Evolutionary conservation across 2,329 filamentous ascomycete species (phyloP).

Genomic region (Aspergillus caelatus): DNA sequence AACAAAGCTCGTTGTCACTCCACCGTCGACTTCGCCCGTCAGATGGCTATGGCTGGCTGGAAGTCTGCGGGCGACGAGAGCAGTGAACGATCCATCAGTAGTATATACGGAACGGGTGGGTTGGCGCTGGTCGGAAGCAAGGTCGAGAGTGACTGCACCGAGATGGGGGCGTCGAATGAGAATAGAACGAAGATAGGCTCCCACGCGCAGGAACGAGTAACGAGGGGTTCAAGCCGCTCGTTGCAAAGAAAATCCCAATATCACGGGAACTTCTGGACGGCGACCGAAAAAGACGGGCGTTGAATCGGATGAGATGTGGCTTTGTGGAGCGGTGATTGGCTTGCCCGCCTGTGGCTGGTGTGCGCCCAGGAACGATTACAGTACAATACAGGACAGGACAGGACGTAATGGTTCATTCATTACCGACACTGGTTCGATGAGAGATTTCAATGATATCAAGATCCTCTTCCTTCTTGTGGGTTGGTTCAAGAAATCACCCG

Average conservation of each 20-base stretch:
- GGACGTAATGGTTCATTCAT: neutral
- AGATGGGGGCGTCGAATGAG: conserved; percentile 5
- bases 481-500: neutral
- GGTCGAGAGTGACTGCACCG: conserved; percentile 12
- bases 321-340: conserved; percentile 6
- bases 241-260: conserved; percentile 27
- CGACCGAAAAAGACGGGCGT: conserved; percentile 11
- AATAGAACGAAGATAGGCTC: conserved; percentile 10
- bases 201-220: conserved; percentile 17
- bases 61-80: conserved; percentile 50
- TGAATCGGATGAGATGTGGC: conserved; percentile 13
- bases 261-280: conserved; percentile 22
- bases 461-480: neutral
- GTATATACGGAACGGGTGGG: conserved; percentile 21
- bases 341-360: conserved; percentile 11
- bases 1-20: conserved; percentile 41
- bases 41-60: conserved; percentile 60
- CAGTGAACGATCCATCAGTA: conserved; percentile 59
- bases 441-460: neutral
- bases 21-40: conserved; percentile 58
- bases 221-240: conserved; percentile 23
- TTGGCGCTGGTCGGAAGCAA: conserved; percentile 18
- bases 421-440: neutral
- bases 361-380: neutral
- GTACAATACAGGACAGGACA: neutral